These are phyloP conservation scores for Cladosporium oxysporum DNA, from an alignment of 2,329 filamentous ascomycete species.

Conservation along the genomic window DNA sequence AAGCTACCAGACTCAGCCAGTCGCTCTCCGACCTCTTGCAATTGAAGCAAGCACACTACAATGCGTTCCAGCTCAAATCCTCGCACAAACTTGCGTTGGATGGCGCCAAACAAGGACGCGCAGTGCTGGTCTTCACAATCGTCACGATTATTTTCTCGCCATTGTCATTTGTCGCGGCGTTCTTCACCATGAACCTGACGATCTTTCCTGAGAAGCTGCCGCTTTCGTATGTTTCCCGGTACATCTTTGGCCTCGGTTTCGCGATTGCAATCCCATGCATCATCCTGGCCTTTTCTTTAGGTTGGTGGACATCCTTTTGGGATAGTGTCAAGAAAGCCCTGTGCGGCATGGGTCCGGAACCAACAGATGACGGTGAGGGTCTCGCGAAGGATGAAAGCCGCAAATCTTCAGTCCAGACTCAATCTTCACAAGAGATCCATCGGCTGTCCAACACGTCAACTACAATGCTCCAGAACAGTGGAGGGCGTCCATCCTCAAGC, in stretches of 20 bases:
- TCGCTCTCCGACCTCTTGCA: conserved; percentile 64
- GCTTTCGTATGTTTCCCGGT: neutral
- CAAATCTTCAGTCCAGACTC: neutral
- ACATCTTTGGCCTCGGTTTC: neutral
- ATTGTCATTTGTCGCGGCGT: conserved; percentile 55
- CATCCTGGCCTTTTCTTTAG: neutral
- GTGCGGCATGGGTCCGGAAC: too few species aligned
- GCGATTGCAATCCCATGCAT: neutral
- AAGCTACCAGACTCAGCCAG: conserved; percentile 61
- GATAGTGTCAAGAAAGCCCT: neutral
- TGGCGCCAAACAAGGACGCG: conserved; percentile 59
- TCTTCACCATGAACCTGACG: conserved; percentile 57
- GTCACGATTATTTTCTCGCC: conserved; percentile 61
- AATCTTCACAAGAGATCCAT: neutral
- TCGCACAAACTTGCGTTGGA: conserved; percentile 62
- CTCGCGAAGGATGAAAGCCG: neutral
- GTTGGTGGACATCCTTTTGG: neutral
- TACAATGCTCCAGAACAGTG: too few species aligned
- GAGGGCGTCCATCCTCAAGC: too few species aligned
- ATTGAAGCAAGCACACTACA: conserved; percentile 69
- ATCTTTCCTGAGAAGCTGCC: conserved; percentile 44
- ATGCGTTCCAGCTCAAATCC: conserved; percentile 65
- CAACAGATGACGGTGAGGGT: too few species aligned
- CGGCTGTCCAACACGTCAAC: neutral
- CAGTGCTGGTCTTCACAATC: conserved; percentile 61